These are phyloP conservation scores for Geotrichum bryndzae DNA, from an alignment of 1,139 yeast genomes.

Conservation along the genomic window DNA sequence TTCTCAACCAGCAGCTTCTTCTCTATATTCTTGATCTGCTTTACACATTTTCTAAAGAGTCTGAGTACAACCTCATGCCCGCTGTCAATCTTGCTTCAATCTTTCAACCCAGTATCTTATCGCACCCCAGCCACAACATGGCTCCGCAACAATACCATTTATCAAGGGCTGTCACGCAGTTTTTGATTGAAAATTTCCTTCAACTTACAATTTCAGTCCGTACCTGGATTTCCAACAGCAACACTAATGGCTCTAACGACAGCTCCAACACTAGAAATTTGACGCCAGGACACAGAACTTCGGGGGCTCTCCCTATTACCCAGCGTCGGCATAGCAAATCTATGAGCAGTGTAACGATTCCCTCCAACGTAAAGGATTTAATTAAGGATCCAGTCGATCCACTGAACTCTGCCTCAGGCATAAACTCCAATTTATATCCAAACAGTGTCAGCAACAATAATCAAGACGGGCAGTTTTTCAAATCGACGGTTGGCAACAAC, in stretches of 20 bases:
- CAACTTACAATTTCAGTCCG: constrained; percentile 11
- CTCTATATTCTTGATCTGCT: constrained; percentile 82
- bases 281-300: neutral
- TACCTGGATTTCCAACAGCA: constrained; percentile 2
- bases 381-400: neutral
- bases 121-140: constrained; percentile 90
- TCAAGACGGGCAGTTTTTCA: neutral
- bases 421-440: neutral
- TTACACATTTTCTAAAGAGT: constrained; percentile 76
- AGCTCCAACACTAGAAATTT: neutral
- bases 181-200: constrained; percentile 71
- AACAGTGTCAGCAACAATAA: neutral
- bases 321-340: constrained; percentile 32
- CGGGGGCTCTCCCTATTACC: constrained; percentile 14
- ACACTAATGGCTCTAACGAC: neutral
- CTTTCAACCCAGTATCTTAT: constrained; percentile 88
- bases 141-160: constrained; percentile 85
- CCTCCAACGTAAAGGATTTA: constrained; percentile 4
- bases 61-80: constrained; percentile 80
- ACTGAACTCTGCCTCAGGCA: neutral
- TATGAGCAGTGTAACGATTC: constrained; percentile 28
- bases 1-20: constrained; percentile 69
- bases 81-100: constrained; percentile 91
- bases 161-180: constrained; percentile 81
- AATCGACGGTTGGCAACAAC: neutral